Base-by-base conservation (phyloP, 345 rosid species). In the Pseudoturritis turrita region DNA sequence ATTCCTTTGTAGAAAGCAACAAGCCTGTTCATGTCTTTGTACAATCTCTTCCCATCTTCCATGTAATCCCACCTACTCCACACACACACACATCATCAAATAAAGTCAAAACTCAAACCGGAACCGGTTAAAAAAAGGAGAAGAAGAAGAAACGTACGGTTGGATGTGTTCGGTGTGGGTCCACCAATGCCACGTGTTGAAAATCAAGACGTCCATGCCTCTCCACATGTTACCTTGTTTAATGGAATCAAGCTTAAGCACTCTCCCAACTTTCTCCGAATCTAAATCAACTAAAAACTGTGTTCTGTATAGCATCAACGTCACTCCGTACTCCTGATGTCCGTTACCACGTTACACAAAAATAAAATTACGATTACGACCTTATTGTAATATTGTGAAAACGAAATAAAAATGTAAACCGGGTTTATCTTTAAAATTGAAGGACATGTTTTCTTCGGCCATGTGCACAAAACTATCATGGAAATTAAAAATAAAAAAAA, bases 131-230 rank as follows among this genome's bases (percentile, higher is more conserved):
- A 22, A 41, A 9, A 25, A 58, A 21, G 14, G 15, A 26, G 39
- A 7, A 33, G 9, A 7, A n/a, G 0, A 9, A 21, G 15, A 29
- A 31, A 40, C 85, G 23, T 81, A 93, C 96, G 95, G 89, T 52
- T 91, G 96, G 50, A 79, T 70, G 69, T 82, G 80, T 17, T 88
- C 95, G 0, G 80, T 81, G 80, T 89, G 97, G 3, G 89, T 85
- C 98, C 98, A 94, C 98, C 98, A 94, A 52, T 91, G 96, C 97
- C 98, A 88, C 0, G 90, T 72, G 85, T 88, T 94, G 62, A 94
- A 91, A 56, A 94, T 74, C 78, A 94, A 63, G 78, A 91, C 76
- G 81, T 94, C 98, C 96, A 89, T 87, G 55, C 96, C 96, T 77
- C 36, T 78, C 98, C 98, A 94, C 29, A 85, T 65, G 6, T 74